Evolutionary conservation across 495 filamentous ascomycete species (phyloP), one percentile per base, ranked within the genome.

Genomic region (Penicillium cinerascens): DNA sequence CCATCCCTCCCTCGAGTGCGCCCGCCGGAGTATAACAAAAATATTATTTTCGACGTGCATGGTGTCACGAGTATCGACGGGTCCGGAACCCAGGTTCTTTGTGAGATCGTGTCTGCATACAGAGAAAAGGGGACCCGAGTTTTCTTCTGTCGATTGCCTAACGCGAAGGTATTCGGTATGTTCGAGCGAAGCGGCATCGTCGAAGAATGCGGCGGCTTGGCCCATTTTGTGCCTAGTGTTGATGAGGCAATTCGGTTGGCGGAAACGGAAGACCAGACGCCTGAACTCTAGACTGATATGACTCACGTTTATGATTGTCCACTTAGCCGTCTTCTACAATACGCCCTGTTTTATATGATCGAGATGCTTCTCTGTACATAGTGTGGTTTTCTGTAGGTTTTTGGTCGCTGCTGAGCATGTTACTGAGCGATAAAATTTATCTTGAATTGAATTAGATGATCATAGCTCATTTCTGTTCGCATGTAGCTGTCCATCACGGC

Each of bases 1-100:
- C 95, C 95, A 0, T 90, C 91, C 2, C 73, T 96, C 15, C 92
- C 93, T 5, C 78, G 88, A 6, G 76, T 93, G 26, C 76, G 90
- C 10, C 67, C 78, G 16, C 78, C 82, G 13, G 83, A 88, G 53
- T 83, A 88, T 46, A 96, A 95, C 54, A 79, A 81, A 47, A 96
- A 95, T 59, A 78, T 98, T 64, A 92, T 98, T 50, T 97, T 98
- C 63, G 93, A 98, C 66, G 88, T 97, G 11, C 92, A 97, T 58
- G 92, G 93, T 1, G 93, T 98, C 1, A 93, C 92, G 0, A 83
- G 84, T 41, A 83, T 98, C 55, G 93, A 98, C 65, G 93, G 91
- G 17, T 92, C 89, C 0, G 93, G 92, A 1, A 87, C 89, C 0
- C 93, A 97, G 68, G 92, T 97, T 4, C 72, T 98, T 4, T 80